Percentiles rank a stretch among this genome's conserved stretches.
phyloP scores from a whole-genome alignment of 257 asterid species.

The Leonotis leonurus region DNA sequence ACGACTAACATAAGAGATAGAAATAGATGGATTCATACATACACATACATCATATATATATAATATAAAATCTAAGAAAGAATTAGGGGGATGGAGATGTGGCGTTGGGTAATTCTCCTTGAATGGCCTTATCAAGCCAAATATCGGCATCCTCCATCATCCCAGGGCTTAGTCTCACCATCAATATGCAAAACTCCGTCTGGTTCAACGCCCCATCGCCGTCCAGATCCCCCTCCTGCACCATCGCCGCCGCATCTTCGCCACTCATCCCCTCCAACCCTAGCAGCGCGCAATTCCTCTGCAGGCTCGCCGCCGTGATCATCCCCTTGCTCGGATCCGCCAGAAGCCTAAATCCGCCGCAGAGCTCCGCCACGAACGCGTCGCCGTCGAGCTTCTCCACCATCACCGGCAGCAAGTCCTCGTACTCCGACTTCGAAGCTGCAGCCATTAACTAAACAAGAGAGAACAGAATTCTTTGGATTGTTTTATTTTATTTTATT shows the following conservation, averaged over 20 bases:
- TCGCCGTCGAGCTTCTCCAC: constrained; percentile 65
- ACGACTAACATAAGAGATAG: background rate
- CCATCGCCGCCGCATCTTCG: constrained; percentile 64
- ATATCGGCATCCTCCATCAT: constrained; percentile 81
- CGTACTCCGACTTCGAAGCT: constrained; percentile 34
- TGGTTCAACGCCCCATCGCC: constrained; percentile 61
- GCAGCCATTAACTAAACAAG: too few relatives aligned
- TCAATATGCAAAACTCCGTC: constrained; percentile 64
- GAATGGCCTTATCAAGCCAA: constrained; percentile 78
- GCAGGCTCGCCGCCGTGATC: constrained; percentile 53
- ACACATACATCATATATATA: too few relatives aligned
- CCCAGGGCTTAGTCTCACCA: constrained; percentile 85
- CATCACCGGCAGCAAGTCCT: constrained; percentile 70
- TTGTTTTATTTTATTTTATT: too few relatives aligned
- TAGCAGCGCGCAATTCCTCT: constrained; percentile 36
- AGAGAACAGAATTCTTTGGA: too few relatives aligned
- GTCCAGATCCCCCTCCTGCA: constrained; percentile 65
- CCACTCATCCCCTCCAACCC: constrained; percentile 59
- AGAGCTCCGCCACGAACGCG: constrained; percentile 40
- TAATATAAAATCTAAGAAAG: too few relatives aligned
- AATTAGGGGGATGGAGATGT: too few relatives aligned
- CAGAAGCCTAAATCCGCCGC: constrained; percentile 48
- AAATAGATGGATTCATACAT: background rate
- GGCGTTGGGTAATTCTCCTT: constrained; percentile 13
- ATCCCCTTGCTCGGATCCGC: constrained; percentile 43